These are phyloP conservation scores for Podila horticola DNA, from an alignment of 192 early-diverging fungal species.

Conservation along the genomic window DNA sequence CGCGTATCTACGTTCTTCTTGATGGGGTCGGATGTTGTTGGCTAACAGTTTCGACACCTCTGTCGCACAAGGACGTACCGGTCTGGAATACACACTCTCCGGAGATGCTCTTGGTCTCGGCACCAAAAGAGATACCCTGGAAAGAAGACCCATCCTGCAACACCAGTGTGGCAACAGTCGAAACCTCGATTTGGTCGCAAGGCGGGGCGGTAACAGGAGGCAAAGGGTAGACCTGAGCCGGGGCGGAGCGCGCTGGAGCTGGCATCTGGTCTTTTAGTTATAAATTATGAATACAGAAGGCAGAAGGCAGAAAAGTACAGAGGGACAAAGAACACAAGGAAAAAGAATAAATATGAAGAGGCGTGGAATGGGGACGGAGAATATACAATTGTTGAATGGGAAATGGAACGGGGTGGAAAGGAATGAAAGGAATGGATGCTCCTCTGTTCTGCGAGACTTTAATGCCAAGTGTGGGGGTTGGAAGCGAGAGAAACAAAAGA, in stretches of 20 bases:
- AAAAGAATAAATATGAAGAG: neutral
- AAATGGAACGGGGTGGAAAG: neutral
- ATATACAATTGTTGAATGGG: neutral
- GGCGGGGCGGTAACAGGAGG: slow-evolving; percentile 47
- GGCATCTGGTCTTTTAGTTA: neutral
- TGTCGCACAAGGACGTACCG: slow-evolving; percentile 61
- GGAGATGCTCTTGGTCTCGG: slow-evolving; percentile 83
- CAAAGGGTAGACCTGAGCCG: slow-evolving; percentile 5
- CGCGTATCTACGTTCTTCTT: neutral
- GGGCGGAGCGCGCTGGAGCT: neutral
- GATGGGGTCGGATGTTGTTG: neutral
- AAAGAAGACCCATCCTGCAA: slow-evolving; percentile 89
- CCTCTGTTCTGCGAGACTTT: no score
- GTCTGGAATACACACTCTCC: slow-evolving; percentile 86
- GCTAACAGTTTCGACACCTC: no score
- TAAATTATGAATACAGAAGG: neutral
- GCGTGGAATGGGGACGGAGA: neutral
- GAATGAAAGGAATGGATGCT: neutral
- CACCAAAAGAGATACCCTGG: slow-evolving; percentile 94
- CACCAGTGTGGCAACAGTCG: slow-evolving; percentile 73
- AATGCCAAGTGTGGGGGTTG: no score
- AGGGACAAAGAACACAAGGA: neutral
- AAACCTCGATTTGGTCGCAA: slow-evolving; percentile 35
- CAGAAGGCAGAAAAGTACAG: neutral
- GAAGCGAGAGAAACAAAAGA: no score